Evolutionary conservation across 345 rosid species (phyloP).

Genomic region (Lumnitzera littorea): DNA sequence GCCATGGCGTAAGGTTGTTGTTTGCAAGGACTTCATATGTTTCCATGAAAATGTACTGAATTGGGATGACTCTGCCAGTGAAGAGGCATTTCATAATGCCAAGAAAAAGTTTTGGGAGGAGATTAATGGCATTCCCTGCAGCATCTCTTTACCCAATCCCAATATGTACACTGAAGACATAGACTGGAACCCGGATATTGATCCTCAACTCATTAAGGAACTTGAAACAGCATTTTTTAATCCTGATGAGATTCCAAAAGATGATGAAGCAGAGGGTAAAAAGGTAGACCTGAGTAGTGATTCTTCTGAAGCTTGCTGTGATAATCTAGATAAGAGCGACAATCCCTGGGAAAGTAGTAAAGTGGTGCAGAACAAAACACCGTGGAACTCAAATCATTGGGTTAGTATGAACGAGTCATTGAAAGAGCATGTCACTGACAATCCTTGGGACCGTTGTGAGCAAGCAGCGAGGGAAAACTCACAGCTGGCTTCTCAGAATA

Average conservation of each 20-base stretch:
- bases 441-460: conserved; percentile 43
- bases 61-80: conserved; percentile 78
- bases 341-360: conserved; percentile 33
- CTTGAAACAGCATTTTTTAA: conserved; percentile 47
- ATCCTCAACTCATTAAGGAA: conserved; percentile 52
- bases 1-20: conserved; percentile 64
- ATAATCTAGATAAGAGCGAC: conserved; percentile 10
- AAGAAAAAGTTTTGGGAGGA: conserved; percentile 67
- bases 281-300: conserved; percentile 7
- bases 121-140: conserved; percentile 41
- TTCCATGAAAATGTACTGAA: conserved; percentile 38
- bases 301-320: conserved; percentile 21
- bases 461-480: conserved; percentile 14
- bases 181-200: conserved; percentile 64
- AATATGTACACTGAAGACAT: conserved; percentile 50
- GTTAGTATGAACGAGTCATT: conserved; percentile 10
- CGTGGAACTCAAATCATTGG: conserved; percentile 24
- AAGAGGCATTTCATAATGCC: conserved; percentile 70
- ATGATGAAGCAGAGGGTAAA: conserved; percentile 16
- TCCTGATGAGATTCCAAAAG: conserved; percentile 29
- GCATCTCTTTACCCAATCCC: conserved; percentile 56
- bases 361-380: conserved; percentile 10
- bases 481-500: conserved; percentile 18
- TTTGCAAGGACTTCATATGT: conserved; percentile 32
- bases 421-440: conserved; percentile 12